These are phyloP conservation scores for Ogataea pignaliae DNA, from an alignment of 805 yeast species.

Conservation along the genomic window DNA sequence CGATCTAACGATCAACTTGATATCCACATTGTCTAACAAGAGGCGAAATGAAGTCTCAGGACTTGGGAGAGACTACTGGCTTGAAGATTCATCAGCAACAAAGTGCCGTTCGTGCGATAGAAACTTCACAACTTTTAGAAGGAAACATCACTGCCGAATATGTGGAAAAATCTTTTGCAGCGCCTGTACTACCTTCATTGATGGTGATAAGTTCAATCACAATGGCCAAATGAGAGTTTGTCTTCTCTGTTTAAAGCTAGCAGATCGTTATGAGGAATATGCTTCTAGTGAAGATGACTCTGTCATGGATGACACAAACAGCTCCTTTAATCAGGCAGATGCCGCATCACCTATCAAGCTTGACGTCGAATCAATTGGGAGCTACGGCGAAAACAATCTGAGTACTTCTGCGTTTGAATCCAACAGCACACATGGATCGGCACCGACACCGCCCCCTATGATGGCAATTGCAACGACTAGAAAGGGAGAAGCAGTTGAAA, in stretches of 20 bases:
- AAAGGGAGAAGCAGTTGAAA: conserved; percentile 74
- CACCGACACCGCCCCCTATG: conserved; percentile 58
- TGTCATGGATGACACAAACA: conserved; percentile 32
- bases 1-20: conserved; percentile 21
- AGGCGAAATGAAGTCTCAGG: conserved; percentile 31
- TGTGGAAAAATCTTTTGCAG: conserved; percentile 96
- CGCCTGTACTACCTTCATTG: conserved; percentile 67
- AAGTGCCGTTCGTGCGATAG: conserved; percentile 83
- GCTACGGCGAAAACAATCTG: conserved; percentile 1
- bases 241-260: conserved; percentile 58
- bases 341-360: conserved; percentile 12
- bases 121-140: conserved; percentile 76
- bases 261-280: conserved; percentile 63
- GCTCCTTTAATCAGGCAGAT: conserved; percentile 15
- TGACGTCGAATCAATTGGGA: conserved; percentile 8
- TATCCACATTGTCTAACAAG: conserved; percentile 18
- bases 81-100: conserved; percentile 88
- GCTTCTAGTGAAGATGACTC: conserved; percentile 60
- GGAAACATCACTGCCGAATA: conserved; percentile 92
- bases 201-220: conserved; percentile 60
- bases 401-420: conserved; percentile 7
- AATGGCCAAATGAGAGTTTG: conserved; percentile 76
- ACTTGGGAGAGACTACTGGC: conserved; percentile 82
- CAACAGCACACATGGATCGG: conserved; percentile 18
- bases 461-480: conserved; percentile 82